phyloP scores from a whole-genome alignment of 2,329 filamentous ascomycete genomes.

The Cercospora sp. region DNA sequence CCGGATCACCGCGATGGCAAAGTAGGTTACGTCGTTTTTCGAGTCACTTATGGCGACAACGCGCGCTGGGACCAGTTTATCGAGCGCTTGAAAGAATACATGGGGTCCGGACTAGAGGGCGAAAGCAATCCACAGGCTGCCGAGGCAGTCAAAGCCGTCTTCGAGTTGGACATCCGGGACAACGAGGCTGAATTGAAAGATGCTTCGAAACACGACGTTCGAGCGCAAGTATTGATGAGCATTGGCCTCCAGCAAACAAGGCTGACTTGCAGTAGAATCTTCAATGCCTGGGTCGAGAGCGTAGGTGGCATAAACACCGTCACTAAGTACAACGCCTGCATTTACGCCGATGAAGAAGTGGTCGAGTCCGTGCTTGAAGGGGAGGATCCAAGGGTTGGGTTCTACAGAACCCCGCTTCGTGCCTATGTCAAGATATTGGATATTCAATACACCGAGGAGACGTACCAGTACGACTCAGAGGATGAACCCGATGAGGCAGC shows the following conservation, averaged over 20 bases:
- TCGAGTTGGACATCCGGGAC: not conserved
- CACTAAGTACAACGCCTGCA: not conserved
- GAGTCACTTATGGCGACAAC: conserved; percentile 4
- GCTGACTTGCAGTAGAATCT: not conserved
- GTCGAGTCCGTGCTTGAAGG: conserved; percentile 2
- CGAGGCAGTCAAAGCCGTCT: not conserved
- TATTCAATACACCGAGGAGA: not conserved
- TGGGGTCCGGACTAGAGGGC: not conserved
- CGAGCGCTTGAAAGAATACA: not conserved
- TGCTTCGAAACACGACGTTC: not conserved
- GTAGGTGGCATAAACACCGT: too few relatives aligned
- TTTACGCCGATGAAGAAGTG: conserved; percentile 16
- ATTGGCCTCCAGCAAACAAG: not conserved
- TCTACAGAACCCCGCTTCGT: not conserved
- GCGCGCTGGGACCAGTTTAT: not conserved
- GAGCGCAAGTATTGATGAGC: not conserved
- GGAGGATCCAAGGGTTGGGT: not conserved
- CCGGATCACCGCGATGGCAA: conserved; percentile 3
- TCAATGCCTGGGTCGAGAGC: not conserved
- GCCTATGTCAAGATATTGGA: conserved; percentile 16
- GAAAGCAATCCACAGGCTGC: not conserved
- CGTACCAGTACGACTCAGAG: not conserved
- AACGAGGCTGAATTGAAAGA: not conserved
- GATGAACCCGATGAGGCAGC: not conserved
- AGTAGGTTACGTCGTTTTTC: conserved; percentile 11